Percentiles rank a stretch among this genome's conserved stretches.
phyloP scores from a whole-genome alignment of 495 filamentous ascomycete species.

The Tuber magnatum region DNA sequence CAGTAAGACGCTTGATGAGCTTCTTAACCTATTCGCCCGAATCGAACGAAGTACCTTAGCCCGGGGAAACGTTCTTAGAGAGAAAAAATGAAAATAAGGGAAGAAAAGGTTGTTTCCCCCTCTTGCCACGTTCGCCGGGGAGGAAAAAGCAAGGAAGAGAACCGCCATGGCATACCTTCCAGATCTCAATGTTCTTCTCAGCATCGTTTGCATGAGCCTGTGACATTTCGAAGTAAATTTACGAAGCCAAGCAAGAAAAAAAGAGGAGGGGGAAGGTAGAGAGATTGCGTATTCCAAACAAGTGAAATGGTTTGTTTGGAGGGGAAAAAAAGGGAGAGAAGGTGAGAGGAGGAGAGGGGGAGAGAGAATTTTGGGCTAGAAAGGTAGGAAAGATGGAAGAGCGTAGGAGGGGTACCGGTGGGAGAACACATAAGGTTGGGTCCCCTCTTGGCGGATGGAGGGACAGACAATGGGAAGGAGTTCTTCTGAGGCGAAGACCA shows the following conservation, averaged over 20 bases:
- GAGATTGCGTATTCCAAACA: constrained; percentile 13
- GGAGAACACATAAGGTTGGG: neutral
- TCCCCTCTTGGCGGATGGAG: neutral
- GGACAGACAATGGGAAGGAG: neutral
- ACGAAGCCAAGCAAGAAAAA: constrained; percentile 12
- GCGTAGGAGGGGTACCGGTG: constrained; percentile 12
- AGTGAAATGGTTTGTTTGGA: neutral
- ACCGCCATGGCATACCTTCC: constrained; percentile 49
- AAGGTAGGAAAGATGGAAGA: constrained; percentile 8
- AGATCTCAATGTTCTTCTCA: constrained; percentile 91
- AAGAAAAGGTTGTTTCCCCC: neutral
- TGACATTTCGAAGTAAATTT: constrained; percentile 55
- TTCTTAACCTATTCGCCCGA: constrained; percentile 71
- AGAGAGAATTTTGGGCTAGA: neutral
- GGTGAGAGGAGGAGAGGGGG: constrained; percentile 8
- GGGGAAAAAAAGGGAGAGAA: neutral
- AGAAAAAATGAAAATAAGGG: neutral
- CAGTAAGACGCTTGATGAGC: constrained; percentile 89
- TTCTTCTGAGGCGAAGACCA: neutral
- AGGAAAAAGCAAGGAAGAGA: neutral
- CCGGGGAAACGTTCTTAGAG: neutral
- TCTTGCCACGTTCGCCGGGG: neutral
- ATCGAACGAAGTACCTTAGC: constrained; percentile 6
- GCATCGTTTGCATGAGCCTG: constrained; percentile 81
- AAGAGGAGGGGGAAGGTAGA: constrained; percentile 13